Percentiles rank a stretch among this genome's conserved stretches.
These are phyloP conservation scores for Podaxis pistillaris DNA, from an alignment of 768 basidiomycete species.

Conservation along the genomic window DNA sequence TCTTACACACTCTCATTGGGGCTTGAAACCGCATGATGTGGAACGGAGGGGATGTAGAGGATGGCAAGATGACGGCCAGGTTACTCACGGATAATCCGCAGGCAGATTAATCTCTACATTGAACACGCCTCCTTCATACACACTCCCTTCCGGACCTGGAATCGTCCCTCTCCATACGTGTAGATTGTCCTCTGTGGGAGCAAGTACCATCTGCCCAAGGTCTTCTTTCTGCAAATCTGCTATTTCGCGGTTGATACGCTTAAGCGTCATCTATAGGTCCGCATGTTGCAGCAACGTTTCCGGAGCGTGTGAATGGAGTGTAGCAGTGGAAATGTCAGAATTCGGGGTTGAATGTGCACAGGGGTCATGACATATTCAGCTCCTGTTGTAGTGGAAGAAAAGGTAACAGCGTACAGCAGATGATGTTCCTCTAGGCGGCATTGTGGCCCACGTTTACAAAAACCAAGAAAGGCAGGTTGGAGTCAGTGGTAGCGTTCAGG, in stretches of 20 bases:
- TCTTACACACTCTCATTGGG: conserved; percentile 3
- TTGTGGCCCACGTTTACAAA: background rate
- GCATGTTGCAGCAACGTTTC: background rate
- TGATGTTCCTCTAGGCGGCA: conserved; percentile 10
- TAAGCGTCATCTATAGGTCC: conserved; percentile 55
- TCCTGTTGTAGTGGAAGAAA: background rate
- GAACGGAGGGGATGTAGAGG: background rate
- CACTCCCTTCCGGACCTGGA: conserved; percentile 80
- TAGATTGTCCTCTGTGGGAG: conserved; percentile 62
- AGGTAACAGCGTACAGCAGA: background rate
- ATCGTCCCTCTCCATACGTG: conserved; percentile 76
- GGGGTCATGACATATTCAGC: background rate
- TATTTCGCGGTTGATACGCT: conserved; percentile 83
- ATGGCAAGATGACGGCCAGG: background rate
- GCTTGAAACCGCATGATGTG: conserved; percentile 6
- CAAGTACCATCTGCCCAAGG: conserved; percentile 67
- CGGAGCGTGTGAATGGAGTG: background rate
- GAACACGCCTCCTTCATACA: conserved; percentile 80
- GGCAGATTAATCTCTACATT: conserved; percentile 64
- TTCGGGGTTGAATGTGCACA: background rate
- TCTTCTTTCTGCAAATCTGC: conserved; percentile 82
- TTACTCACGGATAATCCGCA: conserved; percentile 74
- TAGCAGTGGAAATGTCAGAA: background rate
- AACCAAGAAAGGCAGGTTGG: background rate
- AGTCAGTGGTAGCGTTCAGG: background rate